These are phyloP conservation scores for Truncatella angustata DNA, from an alignment of 2,329 filamentous ascomycete species.

Conservation along the genomic window DNA sequence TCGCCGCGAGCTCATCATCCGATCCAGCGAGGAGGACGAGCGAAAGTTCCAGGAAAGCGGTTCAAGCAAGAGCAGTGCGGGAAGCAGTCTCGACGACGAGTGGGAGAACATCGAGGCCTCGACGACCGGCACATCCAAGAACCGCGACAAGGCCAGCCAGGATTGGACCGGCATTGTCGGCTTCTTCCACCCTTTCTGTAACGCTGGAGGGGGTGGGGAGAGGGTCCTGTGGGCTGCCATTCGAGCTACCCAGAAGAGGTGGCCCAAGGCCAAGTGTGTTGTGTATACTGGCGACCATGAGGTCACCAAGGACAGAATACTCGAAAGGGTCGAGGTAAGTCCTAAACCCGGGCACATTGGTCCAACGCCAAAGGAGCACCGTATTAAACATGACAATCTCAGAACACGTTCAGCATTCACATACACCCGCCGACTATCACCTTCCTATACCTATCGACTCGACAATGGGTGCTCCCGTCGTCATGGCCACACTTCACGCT, in stretches of 20 bases:
- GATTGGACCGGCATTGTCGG: conserved; percentile 85
- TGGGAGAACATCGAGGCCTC: conserved; percentile 68
- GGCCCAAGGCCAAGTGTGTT: conserved; percentile 84
- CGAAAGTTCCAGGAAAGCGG: conserved; percentile 29
- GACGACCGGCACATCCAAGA: conserved; percentile 31
- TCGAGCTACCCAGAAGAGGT: conserved; percentile 82
- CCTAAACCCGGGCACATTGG: conserved; percentile 12
- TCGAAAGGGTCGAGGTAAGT: conserved; percentile 70
- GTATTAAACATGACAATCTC: too few species aligned
- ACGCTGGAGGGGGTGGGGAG: conserved; percentile 94
- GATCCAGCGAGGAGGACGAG: conserved; percentile 46
- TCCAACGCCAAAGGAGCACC: too few species aligned
- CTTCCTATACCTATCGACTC: conserved; percentile 87
- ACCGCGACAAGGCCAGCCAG: conserved; percentile 43
- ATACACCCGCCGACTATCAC: conserved; percentile 79
- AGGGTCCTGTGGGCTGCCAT: conserved; percentile 96
- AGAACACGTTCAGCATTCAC: conserved; percentile 89
- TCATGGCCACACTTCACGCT: conserved; percentile 93
- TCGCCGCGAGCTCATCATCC: conserved; percentile 56
- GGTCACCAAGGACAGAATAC: conserved; percentile 74
- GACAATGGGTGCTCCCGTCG: conserved; percentile 80
- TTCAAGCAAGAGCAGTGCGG: conserved; percentile 28
- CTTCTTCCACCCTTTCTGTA: conserved; percentile 98
- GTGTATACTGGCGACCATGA: conserved; percentile 97
- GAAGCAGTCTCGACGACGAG: conserved; percentile 52